These are phyloP conservation scores for Yamadazyma triangularis DNA, from an alignment of 1,139 yeast genomes.

Conservation along the genomic window DNA sequence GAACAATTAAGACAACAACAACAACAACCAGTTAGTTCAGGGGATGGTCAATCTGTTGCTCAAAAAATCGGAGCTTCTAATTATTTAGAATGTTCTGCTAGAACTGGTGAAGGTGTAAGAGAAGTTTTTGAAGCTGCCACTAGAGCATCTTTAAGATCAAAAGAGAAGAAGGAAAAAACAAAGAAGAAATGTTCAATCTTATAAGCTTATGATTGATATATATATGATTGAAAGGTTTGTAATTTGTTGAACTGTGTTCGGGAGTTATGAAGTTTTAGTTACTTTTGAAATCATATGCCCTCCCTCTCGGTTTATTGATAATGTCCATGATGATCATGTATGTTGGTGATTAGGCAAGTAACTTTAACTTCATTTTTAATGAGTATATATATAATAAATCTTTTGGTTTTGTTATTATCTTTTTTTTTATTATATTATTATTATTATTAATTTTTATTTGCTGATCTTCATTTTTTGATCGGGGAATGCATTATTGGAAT, in stretches of 20 bases:
- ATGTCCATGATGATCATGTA: too few relatives aligned
- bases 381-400: neutral
- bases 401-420: neutral
- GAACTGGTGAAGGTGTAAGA: slow-evolving; percentile 86
- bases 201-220: slow-evolving; percentile 36
- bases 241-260: neutral
- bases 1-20: slow-evolving; percentile 73
- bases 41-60: slow-evolving; percentile 84
- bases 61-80: slow-evolving; percentile 82
- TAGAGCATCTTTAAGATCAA: slow-evolving; percentile 72
- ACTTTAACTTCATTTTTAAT: neutral
- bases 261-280: neutral
- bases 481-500: neutral
- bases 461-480: neutral
- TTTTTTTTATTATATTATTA: too few relatives aligned
- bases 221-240: too few relatives aligned
- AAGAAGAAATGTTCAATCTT: slow-evolving; percentile 57
- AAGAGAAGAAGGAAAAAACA: slow-evolving; percentile 53
- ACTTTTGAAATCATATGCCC: too few relatives aligned
- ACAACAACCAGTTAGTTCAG: slow-evolving; percentile 67
- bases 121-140: slow-evolving; percentile 93
- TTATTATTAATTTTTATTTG: neutral
- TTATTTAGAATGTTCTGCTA: slow-evolving; percentile 91
- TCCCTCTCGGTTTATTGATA: too few relatives aligned
- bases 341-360: neutral